Evolutionary conservation across 768 basidiomycete species (phyloP), one percentile per base, ranked within the genome.

Genomic region (Naganishia antarctica): DNA sequence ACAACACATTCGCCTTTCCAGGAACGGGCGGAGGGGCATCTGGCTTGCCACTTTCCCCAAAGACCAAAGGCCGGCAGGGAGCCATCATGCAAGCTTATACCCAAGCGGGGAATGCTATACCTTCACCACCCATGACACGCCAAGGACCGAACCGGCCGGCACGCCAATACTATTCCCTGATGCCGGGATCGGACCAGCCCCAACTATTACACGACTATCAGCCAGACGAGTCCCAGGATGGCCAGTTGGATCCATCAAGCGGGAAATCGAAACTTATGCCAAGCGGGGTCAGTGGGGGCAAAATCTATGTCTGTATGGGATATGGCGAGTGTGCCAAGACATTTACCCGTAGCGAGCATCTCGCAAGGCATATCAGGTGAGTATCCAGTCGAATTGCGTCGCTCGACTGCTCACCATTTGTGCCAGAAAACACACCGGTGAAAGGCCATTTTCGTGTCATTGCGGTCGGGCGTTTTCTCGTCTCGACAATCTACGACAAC

Each of bases 241-340:
- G 1, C 2, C 11, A 12, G 11, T 26, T 57, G 23, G 53, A 40
- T 23, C 37, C 53, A 12, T 23, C 53, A 1, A 57, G 53, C 23
- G 53, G 37, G 15, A 57, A 57, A 18, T 7, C 53, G 11, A 57
- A 51, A 18, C 21, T 25, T n/a, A 57, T 64, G 21, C 63, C 63
- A 16, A 47, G 53, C 8, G 63, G 63, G 18, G 41, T 64, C 40
- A 64, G 63, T 43, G 63, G 53, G 8, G 76, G 76, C 12, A 96
- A 94, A 81, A 91, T 91, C 31, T 98, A 96, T 78, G 89, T 91
- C 73, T 98, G 94, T 80, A 84, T 86, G 57, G 93, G 93, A 13
- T 97, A 88, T 76, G 91, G 91, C 70, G 90, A 92, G 53, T 98
- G 94, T 80, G 83, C 88, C 65, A 97, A 96, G 91, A 90, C 93